phyloP scores from a whole-genome alignment of 345 rosid genomes.

The Conringia planisiliqua region DNA sequence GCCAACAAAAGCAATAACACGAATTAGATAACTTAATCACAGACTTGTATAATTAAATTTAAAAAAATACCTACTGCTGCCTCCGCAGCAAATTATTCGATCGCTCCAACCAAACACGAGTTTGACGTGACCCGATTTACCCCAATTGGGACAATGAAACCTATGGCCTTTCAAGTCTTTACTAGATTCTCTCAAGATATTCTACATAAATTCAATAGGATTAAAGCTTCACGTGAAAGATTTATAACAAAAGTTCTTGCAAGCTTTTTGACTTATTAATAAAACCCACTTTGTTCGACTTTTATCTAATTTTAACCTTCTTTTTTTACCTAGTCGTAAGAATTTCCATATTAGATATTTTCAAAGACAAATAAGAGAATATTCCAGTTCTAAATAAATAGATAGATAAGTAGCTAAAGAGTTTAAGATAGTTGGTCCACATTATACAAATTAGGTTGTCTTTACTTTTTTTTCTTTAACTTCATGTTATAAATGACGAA shows the following conservation, averaged over 20 bases:
- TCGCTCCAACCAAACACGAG: background rate
- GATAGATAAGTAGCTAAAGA: background rate
- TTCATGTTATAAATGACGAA: constrained; percentile 2
- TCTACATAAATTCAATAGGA: background rate
- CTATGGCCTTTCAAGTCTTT: constrained; percentile 11
- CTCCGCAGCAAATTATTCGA: background rate
- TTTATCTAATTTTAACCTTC: background rate
- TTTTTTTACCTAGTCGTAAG: background rate
- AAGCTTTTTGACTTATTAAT: constrained; percentile 12
- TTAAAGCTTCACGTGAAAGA: constrained; percentile 20
- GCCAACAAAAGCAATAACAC: background rate
- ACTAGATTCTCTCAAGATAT: constrained; percentile 11
- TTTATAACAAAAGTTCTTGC: constrained; percentile 4
- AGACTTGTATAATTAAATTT: background rate
- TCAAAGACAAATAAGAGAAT: constrained; percentile 7
- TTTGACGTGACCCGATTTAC: constrained; percentile 10
- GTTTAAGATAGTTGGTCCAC: constrained; percentile 17
- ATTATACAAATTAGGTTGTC: constrained; percentile 16
- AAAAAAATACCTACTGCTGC: background rate
- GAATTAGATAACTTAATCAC: background rate
- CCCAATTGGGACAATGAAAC: constrained; percentile 1
- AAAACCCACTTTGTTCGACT: background rate
- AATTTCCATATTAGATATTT: background rate
- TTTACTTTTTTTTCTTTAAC: background rate
- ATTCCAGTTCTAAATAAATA: background rate